Percentiles rank a stretch among this genome's conserved stretches.
phyloP scores from a whole-genome alignment of 768 basidiomycete species.

The Arthromyces matolae region DNA sequence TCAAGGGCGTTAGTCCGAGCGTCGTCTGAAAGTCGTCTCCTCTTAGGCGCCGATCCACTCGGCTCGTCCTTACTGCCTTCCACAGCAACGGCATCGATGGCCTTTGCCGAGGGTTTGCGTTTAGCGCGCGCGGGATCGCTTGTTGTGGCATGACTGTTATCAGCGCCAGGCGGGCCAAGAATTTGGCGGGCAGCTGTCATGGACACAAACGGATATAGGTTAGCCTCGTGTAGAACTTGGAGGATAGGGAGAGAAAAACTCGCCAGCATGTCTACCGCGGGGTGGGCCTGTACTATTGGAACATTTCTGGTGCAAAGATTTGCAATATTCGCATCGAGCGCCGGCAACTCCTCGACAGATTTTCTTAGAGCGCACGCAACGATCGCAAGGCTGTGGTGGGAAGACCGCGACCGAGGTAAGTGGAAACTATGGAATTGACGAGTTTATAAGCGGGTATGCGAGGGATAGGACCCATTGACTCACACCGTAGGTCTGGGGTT shows the following conservation, averaged over 20 bases:
- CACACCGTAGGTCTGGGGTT: conserved; percentile 23
- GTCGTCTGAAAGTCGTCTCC: conserved; percentile 22
- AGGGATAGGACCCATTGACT: conserved; percentile 2
- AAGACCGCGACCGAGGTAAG: conserved; percentile 25
- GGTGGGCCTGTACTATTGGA: conserved; percentile 43
- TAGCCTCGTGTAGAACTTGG: background rate
- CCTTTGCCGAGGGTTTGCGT: conserved; percentile 24
- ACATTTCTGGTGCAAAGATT: conserved; percentile 43
- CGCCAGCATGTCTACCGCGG: conserved; percentile 37
- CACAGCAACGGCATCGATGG: conserved; percentile 25
- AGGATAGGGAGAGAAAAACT: conserved; percentile 12
- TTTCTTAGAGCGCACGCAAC: conserved; percentile 40
- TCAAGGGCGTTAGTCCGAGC: conserved; percentile 30
- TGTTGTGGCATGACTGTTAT: conserved; percentile 8
- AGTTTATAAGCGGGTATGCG: conserved; percentile 1
- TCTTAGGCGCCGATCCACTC: conserved; percentile 29
- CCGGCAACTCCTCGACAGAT: conserved; percentile 40
- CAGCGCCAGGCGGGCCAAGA: conserved; percentile 3
- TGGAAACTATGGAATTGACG: conserved; percentile 6
- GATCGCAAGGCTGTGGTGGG: conserved; percentile 41
- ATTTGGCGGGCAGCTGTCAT: conserved; percentile 11
- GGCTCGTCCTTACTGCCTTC: conserved; percentile 34
- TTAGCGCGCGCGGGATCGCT: conserved; percentile 20
- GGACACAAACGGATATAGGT: background rate
- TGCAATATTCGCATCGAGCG: conserved; percentile 45